Evolutionary conservation across 2,329 filamentous ascomycete species (phyloP).

Genomic region (Lachnellula willkommii): DNA sequence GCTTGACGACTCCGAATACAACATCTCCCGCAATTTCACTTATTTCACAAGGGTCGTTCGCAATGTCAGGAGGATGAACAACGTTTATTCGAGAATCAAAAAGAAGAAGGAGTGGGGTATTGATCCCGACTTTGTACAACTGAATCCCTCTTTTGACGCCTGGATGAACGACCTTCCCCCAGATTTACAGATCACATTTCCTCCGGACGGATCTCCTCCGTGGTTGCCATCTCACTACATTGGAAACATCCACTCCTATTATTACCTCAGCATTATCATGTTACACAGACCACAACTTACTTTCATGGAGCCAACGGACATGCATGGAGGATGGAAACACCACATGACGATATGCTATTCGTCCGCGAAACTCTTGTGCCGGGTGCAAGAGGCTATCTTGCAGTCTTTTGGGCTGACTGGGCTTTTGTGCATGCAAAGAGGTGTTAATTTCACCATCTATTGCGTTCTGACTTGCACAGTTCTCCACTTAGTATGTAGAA

Average conservation of each 20-base stretch:
- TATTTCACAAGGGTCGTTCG: slow-evolving; percentile 74
- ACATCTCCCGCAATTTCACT: slow-evolving; percentile 76
- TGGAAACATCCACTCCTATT: slow-evolving; percentile 85
- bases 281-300: slow-evolving; percentile 81
- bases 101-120: slow-evolving; percentile 79
- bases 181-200: slow-evolving; percentile 73
- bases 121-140: slow-evolving; percentile 74
- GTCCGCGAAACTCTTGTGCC: slow-evolving; percentile 78
- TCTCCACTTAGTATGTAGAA: slow-evolving; percentile 72
- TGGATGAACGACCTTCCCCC: slow-evolving; percentile 74
- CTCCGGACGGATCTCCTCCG: slow-evolving; percentile 70
- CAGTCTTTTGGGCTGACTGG: slow-evolving; percentile 72
- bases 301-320: slow-evolving; percentile 64
- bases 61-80: slow-evolving; percentile 72
- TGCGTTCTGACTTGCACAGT: slow-evolving; percentile 86
- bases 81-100: slow-evolving; percentile 67
- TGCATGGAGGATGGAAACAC: slow-evolving; percentile 75
- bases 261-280: slow-evolving; percentile 78
- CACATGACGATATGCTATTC: slow-evolving; percentile 84
- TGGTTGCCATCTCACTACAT: slow-evolving; percentile 84
- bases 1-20: slow-evolving; percentile 68
- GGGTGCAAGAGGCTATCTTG: slow-evolving; percentile 77
- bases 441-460: slow-evolving; percentile 95
- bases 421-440: slow-evolving; percentile 85
- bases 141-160: slow-evolving; percentile 69